Conservation (phyloP, 2,329 filamentous ascomycete genomes). For the Emergomyces africanus region DNA sequence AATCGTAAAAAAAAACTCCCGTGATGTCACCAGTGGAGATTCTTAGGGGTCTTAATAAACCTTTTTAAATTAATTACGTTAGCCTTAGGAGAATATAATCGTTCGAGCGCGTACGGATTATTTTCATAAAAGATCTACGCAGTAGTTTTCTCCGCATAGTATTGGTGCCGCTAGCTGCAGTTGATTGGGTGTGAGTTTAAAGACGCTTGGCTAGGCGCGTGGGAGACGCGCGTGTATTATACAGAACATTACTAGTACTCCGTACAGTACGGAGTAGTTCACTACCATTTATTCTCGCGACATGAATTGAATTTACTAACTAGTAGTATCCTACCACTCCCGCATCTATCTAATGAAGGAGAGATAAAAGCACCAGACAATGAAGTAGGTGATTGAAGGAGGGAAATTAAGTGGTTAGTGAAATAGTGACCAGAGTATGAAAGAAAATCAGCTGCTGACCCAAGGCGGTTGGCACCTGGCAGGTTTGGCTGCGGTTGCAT, state of each 20-base stretch:
- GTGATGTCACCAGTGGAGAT: not conserved
- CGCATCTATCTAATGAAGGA: not conserved
- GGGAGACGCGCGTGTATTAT: not conserved
- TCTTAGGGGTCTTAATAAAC: not conserved
- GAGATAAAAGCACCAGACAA: not conserved
- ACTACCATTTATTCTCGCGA: not conserved
- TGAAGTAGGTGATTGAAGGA: not conserved
- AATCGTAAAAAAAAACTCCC: not conserved
- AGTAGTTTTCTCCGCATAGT: too few species aligned
- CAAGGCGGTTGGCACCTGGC: not conserved
- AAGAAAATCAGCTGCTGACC: not conserved
- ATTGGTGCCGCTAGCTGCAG: too few species aligned
- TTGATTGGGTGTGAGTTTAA: not conserved
- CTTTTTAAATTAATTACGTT: not conserved
- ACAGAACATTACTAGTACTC: too few species aligned
- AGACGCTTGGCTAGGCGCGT: not conserved
- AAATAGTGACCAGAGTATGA: not conserved
- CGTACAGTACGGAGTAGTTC: too few species aligned
- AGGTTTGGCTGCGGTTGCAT: too few species aligned
- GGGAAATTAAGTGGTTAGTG: not conserved
- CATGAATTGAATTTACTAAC: not conserved
- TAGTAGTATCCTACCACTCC: not conserved
- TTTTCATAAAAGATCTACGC: too few species aligned
- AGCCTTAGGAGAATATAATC: not conserved
- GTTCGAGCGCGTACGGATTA: too few species aligned